A percentile compares a stretch with the other conserved stretches of the same genome.
phyloP scores from a whole-genome alignment of 106 monocot species.

The Dendrobium catenatum region DNA sequence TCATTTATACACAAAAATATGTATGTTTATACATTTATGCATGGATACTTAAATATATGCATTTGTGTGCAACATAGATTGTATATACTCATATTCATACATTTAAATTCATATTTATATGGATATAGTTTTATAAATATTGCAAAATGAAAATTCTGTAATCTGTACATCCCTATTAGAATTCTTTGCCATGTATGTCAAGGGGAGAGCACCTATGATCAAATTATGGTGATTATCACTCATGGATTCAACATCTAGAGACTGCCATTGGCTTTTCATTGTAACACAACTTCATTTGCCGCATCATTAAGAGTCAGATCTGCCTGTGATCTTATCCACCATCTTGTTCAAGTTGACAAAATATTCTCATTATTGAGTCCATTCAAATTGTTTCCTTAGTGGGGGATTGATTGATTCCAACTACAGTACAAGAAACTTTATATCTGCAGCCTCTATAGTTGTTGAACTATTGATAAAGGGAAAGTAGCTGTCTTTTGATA shows the following conservation, averaged over 20 bases:
- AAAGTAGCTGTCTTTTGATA: not conserved
- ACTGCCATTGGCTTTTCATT: not conserved
- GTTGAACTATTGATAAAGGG: no score
- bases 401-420: not conserved
- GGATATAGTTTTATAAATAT: no score
- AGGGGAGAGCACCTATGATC: no score
- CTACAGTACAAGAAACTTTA: not conserved
- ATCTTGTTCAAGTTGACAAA: not conserved
- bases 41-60: not conserved
- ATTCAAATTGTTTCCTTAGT: not conserved
- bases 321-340: not conserved
- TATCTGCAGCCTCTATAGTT: not conserved
- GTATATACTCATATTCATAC: no score
- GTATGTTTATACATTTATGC: no score
- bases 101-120: no score
- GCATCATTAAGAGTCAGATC: not conserved
- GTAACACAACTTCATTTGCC: not conserved
- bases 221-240: slow-evolving; percentile 1
- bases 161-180: not conserved
- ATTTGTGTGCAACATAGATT: not conserved
- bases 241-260: not conserved
- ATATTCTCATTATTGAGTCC: not conserved
- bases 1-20: no score
- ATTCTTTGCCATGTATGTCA: not conserved
- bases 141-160: no score